Conservation (phyloP, 495 filamentous ascomycete genomes). For the Bacidia gigantensis region DNA sequence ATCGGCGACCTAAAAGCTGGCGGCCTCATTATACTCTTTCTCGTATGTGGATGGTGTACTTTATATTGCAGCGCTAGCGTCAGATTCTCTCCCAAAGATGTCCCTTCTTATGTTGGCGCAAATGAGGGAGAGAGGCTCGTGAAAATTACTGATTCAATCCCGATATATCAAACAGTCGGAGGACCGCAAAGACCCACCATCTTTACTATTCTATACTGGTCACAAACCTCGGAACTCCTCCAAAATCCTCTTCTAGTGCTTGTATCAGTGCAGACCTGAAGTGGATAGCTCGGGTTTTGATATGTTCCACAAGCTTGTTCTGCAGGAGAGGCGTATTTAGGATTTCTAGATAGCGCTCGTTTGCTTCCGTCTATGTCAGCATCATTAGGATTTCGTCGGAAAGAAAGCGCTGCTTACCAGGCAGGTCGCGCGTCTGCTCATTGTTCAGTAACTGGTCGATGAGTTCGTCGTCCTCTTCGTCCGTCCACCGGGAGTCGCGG, state of each 20-base stretch:
- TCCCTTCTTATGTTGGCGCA: no score
- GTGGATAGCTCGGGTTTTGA: slow-evolving; percentile 11
- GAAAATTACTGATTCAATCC: no score
- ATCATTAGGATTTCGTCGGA: background rate
- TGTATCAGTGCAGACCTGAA: slow-evolving; percentile 8
- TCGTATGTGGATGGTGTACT: no score
- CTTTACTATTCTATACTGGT: background rate
- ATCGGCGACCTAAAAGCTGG: no score
- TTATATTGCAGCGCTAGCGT: no score
- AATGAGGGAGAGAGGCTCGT: no score
- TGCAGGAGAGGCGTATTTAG: slow-evolving; percentile 11
- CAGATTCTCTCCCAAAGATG: no score
- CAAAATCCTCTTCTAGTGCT: background rate
- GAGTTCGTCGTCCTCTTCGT: slow-evolving; percentile 5
- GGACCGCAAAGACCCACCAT: no score
- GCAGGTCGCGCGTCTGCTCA: background rate
- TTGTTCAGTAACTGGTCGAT: slow-evolving; percentile 4
- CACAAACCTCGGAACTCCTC: background rate
- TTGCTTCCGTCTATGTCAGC: slow-evolving; percentile 4
- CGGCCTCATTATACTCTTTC: no score
- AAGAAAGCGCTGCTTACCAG: slow-evolving; percentile 6
- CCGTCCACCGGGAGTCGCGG: slow-evolving; percentile 1
- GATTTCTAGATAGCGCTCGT: slow-evolving; percentile 12
- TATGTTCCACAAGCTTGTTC: slow-evolving; percentile 18
- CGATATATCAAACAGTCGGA: no score